Percentiles rank a stretch among this genome's conserved stretches.
Conservation (phyloP, 805 yeast species). For the Ogataea kodamae region DNA sequence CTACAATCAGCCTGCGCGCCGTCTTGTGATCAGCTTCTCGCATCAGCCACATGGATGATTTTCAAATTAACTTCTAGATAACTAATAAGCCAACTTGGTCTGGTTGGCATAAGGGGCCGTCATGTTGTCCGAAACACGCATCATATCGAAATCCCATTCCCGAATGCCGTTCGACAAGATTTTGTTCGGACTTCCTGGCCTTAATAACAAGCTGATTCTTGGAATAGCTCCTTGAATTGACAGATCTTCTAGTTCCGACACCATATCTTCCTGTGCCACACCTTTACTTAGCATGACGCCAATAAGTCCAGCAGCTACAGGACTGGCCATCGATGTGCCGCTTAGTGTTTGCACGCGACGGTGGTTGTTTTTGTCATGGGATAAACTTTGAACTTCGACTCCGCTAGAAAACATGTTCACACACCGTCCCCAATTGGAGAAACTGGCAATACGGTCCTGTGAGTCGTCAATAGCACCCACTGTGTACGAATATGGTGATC, state of each 20-base stretch:
- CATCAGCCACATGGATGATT: slow-evolving; percentile 28
- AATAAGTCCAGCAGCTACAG: slow-evolving; percentile 64
- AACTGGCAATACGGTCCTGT: slow-evolving; percentile 64
- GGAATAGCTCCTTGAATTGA: slow-evolving; percentile 49
- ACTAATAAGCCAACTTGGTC: too few relatives aligned
- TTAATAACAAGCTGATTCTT: slow-evolving; percentile 40
- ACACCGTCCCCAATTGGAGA: slow-evolving; percentile 93
- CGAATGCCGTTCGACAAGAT: slow-evolving; percentile 37
- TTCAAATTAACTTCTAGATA: too few relatives aligned
- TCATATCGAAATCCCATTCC: slow-evolving; percentile 14
- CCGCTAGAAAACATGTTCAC: slow-evolving; percentile 88
- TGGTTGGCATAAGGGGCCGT: too few relatives aligned
- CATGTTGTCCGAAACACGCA: slow-evolving; percentile 4
- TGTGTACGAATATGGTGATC: slow-evolving; percentile 65
- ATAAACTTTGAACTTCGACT: slow-evolving; percentile 56
- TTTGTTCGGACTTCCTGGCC: slow-evolving; percentile 58
- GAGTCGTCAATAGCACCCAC: slow-evolving; percentile 88
- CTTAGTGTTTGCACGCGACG: slow-evolving; percentile 40
- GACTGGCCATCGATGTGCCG: slow-evolving; percentile 84
- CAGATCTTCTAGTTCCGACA: slow-evolving; percentile 38
- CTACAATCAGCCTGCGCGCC: slow-evolving; percentile 27
- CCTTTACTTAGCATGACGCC: slow-evolving; percentile 57
- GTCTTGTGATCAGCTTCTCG: slow-evolving; percentile 29
- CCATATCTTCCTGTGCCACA: slow-evolving; percentile 39
- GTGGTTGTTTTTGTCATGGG: slow-evolving; percentile 29